Evolutionary conservation across 192 early-diverging fungal species (phyloP).

Genomic region (Coemansia furcata): DNA sequence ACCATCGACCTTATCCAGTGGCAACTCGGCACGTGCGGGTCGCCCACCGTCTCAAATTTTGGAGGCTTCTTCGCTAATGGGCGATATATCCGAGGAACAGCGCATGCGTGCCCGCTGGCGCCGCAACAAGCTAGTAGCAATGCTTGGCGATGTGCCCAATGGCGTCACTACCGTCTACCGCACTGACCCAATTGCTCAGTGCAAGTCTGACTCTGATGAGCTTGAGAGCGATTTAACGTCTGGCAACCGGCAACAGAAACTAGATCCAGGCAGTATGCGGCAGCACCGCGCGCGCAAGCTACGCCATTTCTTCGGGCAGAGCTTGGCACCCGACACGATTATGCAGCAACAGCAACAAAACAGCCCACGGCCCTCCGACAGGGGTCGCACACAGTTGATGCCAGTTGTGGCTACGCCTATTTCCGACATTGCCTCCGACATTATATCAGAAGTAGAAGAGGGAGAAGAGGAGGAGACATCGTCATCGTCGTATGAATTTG

Average conservation of each 20-base stretch:
- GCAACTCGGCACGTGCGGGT: conserved; percentile 11
- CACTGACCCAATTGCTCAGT: neutral
- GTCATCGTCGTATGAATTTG: conserved; percentile 33
- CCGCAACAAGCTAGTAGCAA: conserved; percentile 31
- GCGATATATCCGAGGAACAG: conserved; percentile 16
- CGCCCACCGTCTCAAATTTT: conserved; percentile 14
- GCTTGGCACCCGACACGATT: conserved; percentile 30
- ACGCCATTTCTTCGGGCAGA: conserved; percentile 37
- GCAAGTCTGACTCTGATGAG: neutral
- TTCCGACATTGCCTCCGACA: neutral
- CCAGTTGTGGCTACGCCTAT: neutral
- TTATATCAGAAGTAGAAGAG: neutral
- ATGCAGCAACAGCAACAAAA: conserved; percentile 9
- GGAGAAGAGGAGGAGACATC: neutral
- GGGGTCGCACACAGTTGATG: neutral
- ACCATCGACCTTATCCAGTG: neutral
- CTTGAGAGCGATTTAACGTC: neutral
- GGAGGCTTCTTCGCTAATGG: neutral
- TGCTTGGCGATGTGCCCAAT: conserved; percentile 38
- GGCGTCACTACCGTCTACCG: conserved; percentile 18
- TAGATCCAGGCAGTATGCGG: too few species aligned
- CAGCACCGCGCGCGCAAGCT: conserved; percentile 23
- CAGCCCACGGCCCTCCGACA: neutral
- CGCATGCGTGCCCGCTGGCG: conserved; percentile 31
- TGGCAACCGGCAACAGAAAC: neutral